Evolutionary conservation across 192 early-diverging fungal genomes (phyloP).

Genomic region (Coemansia sp.): DNA sequence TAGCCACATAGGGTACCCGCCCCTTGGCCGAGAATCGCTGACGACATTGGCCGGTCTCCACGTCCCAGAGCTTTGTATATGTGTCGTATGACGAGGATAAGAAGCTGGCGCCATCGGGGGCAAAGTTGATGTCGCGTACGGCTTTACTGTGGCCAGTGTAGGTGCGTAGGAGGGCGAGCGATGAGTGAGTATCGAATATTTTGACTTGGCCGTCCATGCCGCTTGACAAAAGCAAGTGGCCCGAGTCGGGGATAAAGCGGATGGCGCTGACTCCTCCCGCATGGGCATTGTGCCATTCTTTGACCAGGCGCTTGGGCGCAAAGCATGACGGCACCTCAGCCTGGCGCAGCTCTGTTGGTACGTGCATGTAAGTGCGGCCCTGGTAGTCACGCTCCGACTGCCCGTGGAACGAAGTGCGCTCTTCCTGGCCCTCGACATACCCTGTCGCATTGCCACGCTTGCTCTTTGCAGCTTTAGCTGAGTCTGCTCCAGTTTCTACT

Average conservation of each 20-base stretch:
- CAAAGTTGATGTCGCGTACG: conserved; percentile 90
- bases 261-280: conserved; percentile 89
- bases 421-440: conserved; percentile 58
- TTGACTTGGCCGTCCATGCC: conserved; percentile 97
- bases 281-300: conserved; percentile 91
- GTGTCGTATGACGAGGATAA: conserved; percentile 89
- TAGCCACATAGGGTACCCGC: conserved; percentile 84
- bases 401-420: conserved; percentile 88
- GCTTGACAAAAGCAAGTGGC: conserved; percentile 85
- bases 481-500: not conserved
- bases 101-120: conserved; percentile 81
- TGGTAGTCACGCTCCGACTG: conserved; percentile 85
- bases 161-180: conserved; percentile 82
- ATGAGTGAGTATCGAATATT: conserved; percentile 94
- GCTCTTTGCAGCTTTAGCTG: conserved; percentile 19
- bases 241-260: conserved; percentile 85
- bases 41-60: conserved; percentile 93
- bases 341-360: conserved; percentile 82
- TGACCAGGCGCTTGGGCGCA: conserved; percentile 82
- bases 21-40: conserved; percentile 68
- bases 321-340: conserved; percentile 79
- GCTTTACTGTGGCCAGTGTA: conserved; percentile 91
- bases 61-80: conserved; percentile 96
- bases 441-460: conserved; percentile 28
- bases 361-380: conserved; percentile 95